Base-by-base conservation (phyloP, 495 filamentous ascomycete species). In the Daldinia childiae region DNA sequence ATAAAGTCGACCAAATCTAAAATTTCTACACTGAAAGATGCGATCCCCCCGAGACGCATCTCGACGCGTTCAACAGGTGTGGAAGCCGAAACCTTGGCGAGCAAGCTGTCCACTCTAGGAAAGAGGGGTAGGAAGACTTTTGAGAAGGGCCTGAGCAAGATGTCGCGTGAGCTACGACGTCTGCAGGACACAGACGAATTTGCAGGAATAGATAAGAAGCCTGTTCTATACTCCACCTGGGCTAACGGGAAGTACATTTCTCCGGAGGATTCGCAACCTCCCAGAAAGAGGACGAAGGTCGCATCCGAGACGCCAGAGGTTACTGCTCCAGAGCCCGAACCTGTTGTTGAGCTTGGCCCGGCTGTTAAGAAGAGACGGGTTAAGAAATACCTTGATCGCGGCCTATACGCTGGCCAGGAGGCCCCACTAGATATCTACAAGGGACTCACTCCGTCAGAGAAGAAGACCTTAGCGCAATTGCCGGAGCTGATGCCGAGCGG, bases 381-480 rank as follows among this genome's bases (percentile, higher is more conserved):
- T 39, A 96, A 94, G 84, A 84, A 88, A 39, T 98, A 92, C 90
- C 76, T 94, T 56, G 81, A 85, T 61, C 90, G 93, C 74, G 95
- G 95, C 2, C 80, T 99, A n/a, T 99, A 96, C 74, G 88, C 93
- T 4, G 95, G 95, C 17, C 95, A 98, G 74, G 87, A 92, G 34
- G 63, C 76, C 5, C 85, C 86, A 0, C 67, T 86, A 2, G 87
- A 91, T 63, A 82, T 92, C 59, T 80, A 86, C 52, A 87, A 88
- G 67, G 86, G 82, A 38, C 82, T 85, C 24, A 83, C 78, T 27
- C 67, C 87, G 9, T 86, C 85, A 55, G 90, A 93, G 75, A 82
- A 82, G 71, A 88, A 87, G 79, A 90, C 86, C 73, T 84, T 88
- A 62, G 83, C 84, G 30, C 85, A 87, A 60, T 80, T 83, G 73